Evolutionary conservation across 805 yeast genomes (phyloP), one percentile per base, ranked within the genome.

Genomic region (Lachancea sp.): DNA sequence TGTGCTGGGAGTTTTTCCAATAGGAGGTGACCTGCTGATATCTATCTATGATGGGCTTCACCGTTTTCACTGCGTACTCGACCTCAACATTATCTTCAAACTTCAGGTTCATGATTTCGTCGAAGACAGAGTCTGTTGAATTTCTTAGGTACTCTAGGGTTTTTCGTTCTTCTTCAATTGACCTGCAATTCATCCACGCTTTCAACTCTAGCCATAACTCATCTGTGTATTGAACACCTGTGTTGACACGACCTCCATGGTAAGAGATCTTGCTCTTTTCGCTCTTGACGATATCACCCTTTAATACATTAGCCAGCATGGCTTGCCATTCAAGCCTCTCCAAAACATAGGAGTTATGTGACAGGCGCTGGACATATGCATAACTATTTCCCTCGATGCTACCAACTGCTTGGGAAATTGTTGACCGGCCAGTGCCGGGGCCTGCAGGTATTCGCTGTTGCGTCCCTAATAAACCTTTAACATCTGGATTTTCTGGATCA

Each of bases 261-360:
- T 72, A 74, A 12, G 75, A 78, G 41, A 84, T 70, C 60, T 80
- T 80, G 3, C 85, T 80, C 63, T 90, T 92, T 55, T 92, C 98
- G 9, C 90, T 81, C 25, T 82, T 75, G 16, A 92, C 88, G 40
- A 92, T 95, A 61, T 92, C 97, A 50, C 98, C 97, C 2, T 94
- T 90, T 25, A 92, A 72, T 3, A 92, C 97, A 2, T 88, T 74
- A 8, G 84, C 74, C 36, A 92, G 70, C 95, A 92, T 87, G 0
- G 90, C 76, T 62, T 92, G 97, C 98, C 98, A 92, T 63, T 88
- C 96, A 9, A 89, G 67, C 36, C 97, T 71, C 56, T 88, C 97
- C 8, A 78, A 53, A 6, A 81, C 78, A 18, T 54, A 48, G 5
- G 68, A 62, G 40, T 64, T 61, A 3, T 61, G 48, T 4, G 56